A percentile compares a stretch with the other conserved stretches of the same genome.
These are phyloP conservation scores for Aspergillus floridensis DNA, from an alignment of 2,329 filamentous ascomycete species.

Conservation along the genomic window DNA sequence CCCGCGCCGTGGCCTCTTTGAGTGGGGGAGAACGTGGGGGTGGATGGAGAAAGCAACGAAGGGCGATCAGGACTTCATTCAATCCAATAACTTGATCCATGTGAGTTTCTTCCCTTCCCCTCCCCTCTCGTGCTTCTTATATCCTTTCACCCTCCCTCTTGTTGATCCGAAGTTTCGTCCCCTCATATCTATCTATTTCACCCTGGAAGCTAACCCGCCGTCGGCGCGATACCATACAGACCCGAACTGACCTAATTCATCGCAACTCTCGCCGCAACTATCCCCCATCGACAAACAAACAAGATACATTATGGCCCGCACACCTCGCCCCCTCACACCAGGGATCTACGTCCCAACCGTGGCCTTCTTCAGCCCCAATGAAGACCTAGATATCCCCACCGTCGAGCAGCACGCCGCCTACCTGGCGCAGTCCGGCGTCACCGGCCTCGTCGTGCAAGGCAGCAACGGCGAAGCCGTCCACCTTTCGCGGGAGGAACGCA, in stretches of 20 bases:
- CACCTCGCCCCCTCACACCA: slow-evolving; percentile 31
- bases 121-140: no score
- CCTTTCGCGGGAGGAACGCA: slow-evolving; percentile 67
- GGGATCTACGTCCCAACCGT: slow-evolving; percentile 72
- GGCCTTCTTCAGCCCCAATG: slow-evolving; percentile 67
- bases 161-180: not conserved
- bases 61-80: not conserved
- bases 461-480: slow-evolving; percentile 83
- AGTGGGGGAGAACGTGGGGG: not conserved
- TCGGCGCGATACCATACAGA: no score
- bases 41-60: not conserved
- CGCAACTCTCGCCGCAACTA: not conserved
- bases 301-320: slow-evolving; percentile 19
- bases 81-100: not conserved
- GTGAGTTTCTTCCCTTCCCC: no score
- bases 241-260: not conserved
- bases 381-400: slow-evolving; percentile 64
- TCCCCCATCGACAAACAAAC: not conserved
- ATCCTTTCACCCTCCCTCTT: not conserved
- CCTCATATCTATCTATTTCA: not conserved
- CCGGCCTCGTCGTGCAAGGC: slow-evolving; percentile 73
- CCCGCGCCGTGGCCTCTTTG: not conserved
- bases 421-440: slow-evolving; percentile 69
- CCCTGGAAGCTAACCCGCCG: not conserved
- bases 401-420: slow-evolving; percentile 62